Evolutionary conservation across 1,139 yeast species (phyloP).

Genomic region (Taphrina wiesneri): DNA sequence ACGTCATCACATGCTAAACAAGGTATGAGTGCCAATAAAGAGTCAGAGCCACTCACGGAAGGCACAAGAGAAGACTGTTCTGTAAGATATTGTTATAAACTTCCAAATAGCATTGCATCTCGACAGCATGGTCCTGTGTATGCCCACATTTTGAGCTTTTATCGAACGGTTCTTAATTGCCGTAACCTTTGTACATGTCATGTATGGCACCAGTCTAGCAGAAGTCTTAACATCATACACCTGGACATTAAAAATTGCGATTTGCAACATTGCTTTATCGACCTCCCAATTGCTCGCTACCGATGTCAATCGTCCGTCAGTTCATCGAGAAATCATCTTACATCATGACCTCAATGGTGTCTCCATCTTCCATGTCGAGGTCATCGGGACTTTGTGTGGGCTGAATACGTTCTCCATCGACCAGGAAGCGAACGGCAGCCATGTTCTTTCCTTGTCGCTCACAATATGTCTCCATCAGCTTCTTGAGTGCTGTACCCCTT

Average conservation of each 20-base stretch:
- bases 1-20: too few species aligned
- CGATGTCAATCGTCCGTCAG: not conserved
- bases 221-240: not conserved
- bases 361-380: constrained; percentile 90
- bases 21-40: too few species aligned
- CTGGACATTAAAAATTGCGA: not conserved
- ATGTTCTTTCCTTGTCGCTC: constrained; percentile 93
- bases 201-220: not conserved
- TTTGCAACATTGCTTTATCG: not conserved
- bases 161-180: not conserved
- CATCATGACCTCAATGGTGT: constrained; percentile 95
- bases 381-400: constrained; percentile 91
- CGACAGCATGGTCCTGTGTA: not conserved
- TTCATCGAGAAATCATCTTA: not conserved
- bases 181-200: constrained; percentile 2
- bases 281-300: constrained; percentile 18
- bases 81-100: not conserved
- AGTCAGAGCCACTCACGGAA: too few species aligned
- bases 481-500: constrained; percentile 84
- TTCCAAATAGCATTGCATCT: not conserved
- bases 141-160: not conserved
- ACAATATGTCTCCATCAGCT: constrained; percentile 97
- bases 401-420: constrained; percentile 87
- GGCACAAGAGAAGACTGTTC: too few species aligned
- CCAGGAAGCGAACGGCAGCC: constrained; percentile 79